Evolutionary conservation across 2,329 filamentous ascomycete species (phyloP).

Genomic region (Ceratocystis variospora): DNA sequence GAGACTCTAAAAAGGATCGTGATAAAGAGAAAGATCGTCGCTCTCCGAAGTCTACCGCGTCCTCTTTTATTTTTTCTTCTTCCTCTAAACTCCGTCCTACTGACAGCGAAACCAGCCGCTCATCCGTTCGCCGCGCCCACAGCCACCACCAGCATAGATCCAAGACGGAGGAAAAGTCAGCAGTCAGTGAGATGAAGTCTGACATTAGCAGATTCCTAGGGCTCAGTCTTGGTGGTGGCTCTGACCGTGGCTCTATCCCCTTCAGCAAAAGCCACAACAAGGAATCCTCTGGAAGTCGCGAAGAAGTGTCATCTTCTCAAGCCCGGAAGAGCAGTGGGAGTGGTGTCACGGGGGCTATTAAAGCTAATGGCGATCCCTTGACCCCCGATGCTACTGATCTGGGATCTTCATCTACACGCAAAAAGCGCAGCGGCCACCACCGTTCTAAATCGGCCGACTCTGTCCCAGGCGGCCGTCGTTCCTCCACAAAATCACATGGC

Average conservation of each 20-base stretch:
- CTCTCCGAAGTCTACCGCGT: slow-evolving; percentile 28
- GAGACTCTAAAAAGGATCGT: slow-evolving; percentile 25
- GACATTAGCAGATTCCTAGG: slow-evolving; percentile 13
- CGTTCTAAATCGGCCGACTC: slow-evolving; percentile 37
- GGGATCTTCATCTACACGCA: slow-evolving; percentile 26
- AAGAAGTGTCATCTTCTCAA: slow-evolving; percentile 31
- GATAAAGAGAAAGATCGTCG: slow-evolving; percentile 29
- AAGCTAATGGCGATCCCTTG: slow-evolving; percentile 31
- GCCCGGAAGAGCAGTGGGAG: slow-evolving; percentile 22
- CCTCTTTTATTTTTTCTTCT: slow-evolving; percentile 21
- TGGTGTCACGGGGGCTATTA: slow-evolving; percentile 2
- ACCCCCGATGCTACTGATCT: slow-evolving; percentile 64
- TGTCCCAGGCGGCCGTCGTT: slow-evolving; percentile 28
- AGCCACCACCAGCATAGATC: slow-evolving; percentile 26
- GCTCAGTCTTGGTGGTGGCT: slow-evolving; percentile 22
- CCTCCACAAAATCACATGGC: slow-evolving; percentile 28
- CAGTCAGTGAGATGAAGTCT: slow-evolving; percentile 18
- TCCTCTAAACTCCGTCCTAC: slow-evolving; percentile 30
- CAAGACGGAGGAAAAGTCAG: slow-evolving; percentile 25
- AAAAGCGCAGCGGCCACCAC: slow-evolving; percentile 17
- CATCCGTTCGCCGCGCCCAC: slow-evolving; percentile 15
- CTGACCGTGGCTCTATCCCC: slow-evolving; percentile 42
- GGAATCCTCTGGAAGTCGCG: slow-evolving; percentile 57
- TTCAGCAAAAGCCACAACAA: slow-evolving; percentile 89
- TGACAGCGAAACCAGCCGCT: slow-evolving; percentile 30